Conservation (phyloP, 768 basidiomycete genomes). For the Pleurotus pulmonarius region DNA sequence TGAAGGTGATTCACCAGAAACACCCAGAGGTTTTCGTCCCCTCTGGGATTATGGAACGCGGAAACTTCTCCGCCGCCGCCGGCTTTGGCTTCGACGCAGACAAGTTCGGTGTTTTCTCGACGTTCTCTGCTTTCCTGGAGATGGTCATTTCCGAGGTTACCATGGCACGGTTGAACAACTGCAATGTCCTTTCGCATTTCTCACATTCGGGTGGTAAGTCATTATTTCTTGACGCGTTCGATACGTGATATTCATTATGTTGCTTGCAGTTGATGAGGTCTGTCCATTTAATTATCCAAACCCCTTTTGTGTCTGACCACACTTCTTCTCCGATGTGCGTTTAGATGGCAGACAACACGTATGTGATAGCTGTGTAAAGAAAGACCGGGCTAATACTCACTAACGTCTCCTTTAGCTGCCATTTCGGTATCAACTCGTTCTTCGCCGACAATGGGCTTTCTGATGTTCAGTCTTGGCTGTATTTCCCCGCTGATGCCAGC, state of each 20-base stretch:
- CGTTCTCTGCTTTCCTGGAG: conserved; percentile 90
- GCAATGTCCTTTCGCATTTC: conserved; percentile 86
- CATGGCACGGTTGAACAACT: conserved; percentile 89
- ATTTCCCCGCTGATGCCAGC: conserved; percentile 82
- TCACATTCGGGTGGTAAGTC: conserved; percentile 78
- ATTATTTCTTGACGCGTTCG: not conserved
- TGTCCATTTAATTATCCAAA: conserved; percentile 5
- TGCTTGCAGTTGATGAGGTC: conserved; percentile 56
- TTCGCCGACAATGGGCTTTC: conserved; percentile 86
- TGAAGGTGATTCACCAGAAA: conserved; percentile 86
- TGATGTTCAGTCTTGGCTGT: conserved; percentile 75
- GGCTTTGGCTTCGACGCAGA: conserved; percentile 82
- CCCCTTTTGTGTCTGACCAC: not conserved
- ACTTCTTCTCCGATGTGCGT: not conserved
- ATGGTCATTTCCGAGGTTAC: conserved; percentile 88
- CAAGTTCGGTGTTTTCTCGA: conserved; percentile 87
- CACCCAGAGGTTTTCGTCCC: conserved; percentile 85
- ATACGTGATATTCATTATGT: conserved; percentile 1
- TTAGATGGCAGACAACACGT: conserved; percentile 46
- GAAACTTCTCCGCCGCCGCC: conserved; percentile 80
- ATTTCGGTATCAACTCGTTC: conserved; percentile 80
- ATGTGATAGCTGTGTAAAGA: conserved; percentile 19
- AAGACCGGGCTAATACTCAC: not conserved
- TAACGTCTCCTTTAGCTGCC: conserved; percentile 23
- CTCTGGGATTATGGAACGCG: conserved; percentile 85